Conservation (phyloP, 1,139 yeast genomes). For the Taphrina wiesneri region DNA sequence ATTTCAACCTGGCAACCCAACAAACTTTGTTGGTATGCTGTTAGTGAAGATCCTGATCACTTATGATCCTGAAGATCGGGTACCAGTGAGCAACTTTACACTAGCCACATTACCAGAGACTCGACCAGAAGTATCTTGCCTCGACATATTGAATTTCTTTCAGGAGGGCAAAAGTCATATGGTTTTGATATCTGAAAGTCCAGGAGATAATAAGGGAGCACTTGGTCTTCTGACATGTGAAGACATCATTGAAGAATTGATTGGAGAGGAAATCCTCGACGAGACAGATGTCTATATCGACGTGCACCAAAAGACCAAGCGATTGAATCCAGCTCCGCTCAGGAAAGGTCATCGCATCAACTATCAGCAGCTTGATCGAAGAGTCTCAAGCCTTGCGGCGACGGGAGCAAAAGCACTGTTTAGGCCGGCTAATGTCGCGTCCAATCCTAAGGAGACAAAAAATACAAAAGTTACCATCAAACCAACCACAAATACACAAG, state of each 20-base stretch:
- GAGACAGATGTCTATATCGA: conserved; percentile 95
- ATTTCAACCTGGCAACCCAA: conserved; percentile 83
- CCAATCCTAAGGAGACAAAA: conserved; percentile 27
- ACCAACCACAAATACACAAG: conserved; percentile 9
- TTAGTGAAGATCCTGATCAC: conserved; percentile 88
- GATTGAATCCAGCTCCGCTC: conserved; percentile 16
- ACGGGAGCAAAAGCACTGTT: conserved; percentile 18
- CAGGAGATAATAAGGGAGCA: conserved; percentile 87
- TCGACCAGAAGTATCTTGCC: conserved; percentile 83
- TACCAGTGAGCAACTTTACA: conserved; percentile 91
- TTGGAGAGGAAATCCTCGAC: conserved; percentile 96
- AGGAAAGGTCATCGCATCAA: conserved; percentile 31
- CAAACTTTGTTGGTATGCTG: conserved; percentile 91
- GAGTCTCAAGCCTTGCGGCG: conserved; percentile 3
- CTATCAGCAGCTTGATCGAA: conserved; percentile 23
- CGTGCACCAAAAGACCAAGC: conserved; percentile 47
- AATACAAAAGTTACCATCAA: conserved; percentile 29
- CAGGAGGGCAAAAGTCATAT: conserved; percentile 98
- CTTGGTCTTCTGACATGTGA: conserved; percentile 89
- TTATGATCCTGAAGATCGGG: conserved; percentile 93
- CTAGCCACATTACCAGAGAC: conserved; percentile 96
- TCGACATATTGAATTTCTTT: conserved; percentile 89
- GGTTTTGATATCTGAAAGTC: conserved; percentile 85
- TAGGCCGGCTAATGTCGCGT: conserved; percentile 27
- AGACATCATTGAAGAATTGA: conserved; percentile 94